Percentiles rank a stretch among this genome's conserved stretches.
Conservation (phyloP, 139 green algal genomes). For the Micractinium sp. region DNA sequence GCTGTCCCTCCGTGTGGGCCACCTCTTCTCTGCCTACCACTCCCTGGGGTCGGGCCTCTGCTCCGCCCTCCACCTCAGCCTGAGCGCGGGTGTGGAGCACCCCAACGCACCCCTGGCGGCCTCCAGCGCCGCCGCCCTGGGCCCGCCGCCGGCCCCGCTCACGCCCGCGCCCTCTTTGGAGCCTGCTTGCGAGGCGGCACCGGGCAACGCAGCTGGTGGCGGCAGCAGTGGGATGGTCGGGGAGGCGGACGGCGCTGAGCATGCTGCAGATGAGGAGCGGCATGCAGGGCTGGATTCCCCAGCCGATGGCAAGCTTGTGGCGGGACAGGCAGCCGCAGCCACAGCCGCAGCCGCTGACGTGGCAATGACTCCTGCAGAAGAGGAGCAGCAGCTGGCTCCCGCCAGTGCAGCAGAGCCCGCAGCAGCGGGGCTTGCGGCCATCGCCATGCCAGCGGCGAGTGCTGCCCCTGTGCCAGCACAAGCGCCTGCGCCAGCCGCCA, state of each 20-base stretch:
- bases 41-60: background rate
- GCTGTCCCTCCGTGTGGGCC: background rate
- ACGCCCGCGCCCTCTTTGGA: background rate
- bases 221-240: background rate
- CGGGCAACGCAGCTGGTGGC: background rate
- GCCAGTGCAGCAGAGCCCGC: background rate
- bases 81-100: background rate
- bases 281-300: background rate
- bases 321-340: background rate
- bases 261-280: background rate
- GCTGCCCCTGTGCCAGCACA: background rate
- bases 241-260: background rate
- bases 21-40: conserved; percentile 31
- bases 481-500: background rate
- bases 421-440: background rate
- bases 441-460: background rate
- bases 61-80: background rate
- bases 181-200: background rate
- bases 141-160: background rate
- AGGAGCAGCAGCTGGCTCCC: background rate
- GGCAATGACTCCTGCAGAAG: background rate
- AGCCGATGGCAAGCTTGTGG: background rate
- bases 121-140: background rate
- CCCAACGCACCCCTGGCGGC: background rate
- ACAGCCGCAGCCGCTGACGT: background rate